Conservation (phyloP, 2,329 filamentous ascomycete species). For the Colletotrichum agaves region DNA sequence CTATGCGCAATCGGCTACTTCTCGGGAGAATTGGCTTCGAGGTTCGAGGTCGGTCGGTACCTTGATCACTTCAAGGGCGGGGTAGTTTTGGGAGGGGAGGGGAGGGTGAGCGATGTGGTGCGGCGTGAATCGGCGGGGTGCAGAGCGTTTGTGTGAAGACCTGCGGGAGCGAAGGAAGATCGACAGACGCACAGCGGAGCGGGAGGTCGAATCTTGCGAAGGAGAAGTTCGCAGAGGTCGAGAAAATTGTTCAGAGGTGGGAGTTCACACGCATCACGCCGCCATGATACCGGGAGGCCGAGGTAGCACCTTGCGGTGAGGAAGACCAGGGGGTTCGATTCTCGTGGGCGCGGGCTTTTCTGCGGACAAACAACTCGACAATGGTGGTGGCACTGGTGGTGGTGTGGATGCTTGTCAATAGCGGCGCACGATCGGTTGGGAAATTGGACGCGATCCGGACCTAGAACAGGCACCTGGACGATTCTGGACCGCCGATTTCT, state of each 20-base stretch:
- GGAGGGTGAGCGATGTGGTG: constrained; percentile 19
- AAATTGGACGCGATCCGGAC: constrained; percentile 19
- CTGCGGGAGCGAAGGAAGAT: background rate
- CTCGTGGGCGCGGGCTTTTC: too few relatives aligned
- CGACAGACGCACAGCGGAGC: background rate
- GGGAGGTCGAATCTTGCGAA: background rate
- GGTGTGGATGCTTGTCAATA: constrained; percentile 14
- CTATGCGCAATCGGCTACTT: background rate
- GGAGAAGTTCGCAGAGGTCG: background rate
- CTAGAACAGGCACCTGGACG: constrained; percentile 2
- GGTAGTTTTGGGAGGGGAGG: constrained; percentile 14
- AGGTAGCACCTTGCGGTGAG: too few relatives aligned
- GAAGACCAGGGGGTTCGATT: too few relatives aligned
- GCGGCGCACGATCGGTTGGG: constrained; percentile 23
- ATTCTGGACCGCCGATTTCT: background rate
- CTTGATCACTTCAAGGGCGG: constrained; percentile 11
- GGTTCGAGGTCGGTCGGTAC: constrained; percentile 1
- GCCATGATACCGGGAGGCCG: constrained; percentile 1
- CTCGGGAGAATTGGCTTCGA: background rate
- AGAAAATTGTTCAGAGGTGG: background rate
- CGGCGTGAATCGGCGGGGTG: constrained; percentile 13
- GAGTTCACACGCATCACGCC: background rate
- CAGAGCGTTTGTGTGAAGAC: background rate
- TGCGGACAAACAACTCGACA: too few relatives aligned
- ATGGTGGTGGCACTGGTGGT: constrained; percentile 5